A percentile compares a stretch with the other conserved stretches of the same genome.
Evolutionary conservation across 805 yeast genomes (phyloP).

Genomic region (Barnettozyma populi): DNA sequence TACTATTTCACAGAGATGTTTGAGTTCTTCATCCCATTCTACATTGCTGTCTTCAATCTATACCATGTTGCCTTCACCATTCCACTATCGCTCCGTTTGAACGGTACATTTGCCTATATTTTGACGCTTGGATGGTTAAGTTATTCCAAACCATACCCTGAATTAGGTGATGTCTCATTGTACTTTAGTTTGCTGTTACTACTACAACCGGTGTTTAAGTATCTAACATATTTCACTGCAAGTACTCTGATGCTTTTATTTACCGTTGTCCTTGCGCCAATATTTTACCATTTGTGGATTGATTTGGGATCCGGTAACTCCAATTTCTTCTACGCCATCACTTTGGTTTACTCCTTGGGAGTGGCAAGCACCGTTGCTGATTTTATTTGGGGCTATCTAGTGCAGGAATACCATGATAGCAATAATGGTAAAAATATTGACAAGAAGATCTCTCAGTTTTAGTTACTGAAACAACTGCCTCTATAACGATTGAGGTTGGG

Average conservation of each 20-base stretch:
- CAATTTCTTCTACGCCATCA: constrained; percentile 93
- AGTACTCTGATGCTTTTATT: constrained; percentile 50
- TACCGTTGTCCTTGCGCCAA: constrained; percentile 69
- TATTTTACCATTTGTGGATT: constrained; percentile 92
- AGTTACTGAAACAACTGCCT: background rate
- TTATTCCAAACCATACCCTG: constrained; percentile 81
- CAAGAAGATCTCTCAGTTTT: constrained; percentile 9
- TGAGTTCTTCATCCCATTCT: constrained; percentile 80
- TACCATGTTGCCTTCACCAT: constrained; percentile 59
- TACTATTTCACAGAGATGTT: constrained; percentile 94
- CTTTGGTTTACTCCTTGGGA: constrained; percentile 70
- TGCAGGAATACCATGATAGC: constrained; percentile 14
- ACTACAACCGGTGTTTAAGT: constrained; percentile 41
- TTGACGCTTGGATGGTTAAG: constrained; percentile 46
- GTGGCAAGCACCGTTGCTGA: constrained; percentile 67
- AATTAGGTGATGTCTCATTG: constrained; percentile 68
- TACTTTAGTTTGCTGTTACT: constrained; percentile 43
- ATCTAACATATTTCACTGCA: constrained; percentile 41
- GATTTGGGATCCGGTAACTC: constrained; percentile 92
- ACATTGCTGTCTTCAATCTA: constrained; percentile 76
- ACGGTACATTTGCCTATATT: constrained; percentile 54
- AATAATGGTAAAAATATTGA: constrained; percentile 2
- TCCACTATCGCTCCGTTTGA: constrained; percentile 74
- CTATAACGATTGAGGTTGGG: no score
- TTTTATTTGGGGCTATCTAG: constrained; percentile 61